phyloP scores from a whole-genome alignment of 305 asterid genomes.

The Solanum hybrid region DNA sequence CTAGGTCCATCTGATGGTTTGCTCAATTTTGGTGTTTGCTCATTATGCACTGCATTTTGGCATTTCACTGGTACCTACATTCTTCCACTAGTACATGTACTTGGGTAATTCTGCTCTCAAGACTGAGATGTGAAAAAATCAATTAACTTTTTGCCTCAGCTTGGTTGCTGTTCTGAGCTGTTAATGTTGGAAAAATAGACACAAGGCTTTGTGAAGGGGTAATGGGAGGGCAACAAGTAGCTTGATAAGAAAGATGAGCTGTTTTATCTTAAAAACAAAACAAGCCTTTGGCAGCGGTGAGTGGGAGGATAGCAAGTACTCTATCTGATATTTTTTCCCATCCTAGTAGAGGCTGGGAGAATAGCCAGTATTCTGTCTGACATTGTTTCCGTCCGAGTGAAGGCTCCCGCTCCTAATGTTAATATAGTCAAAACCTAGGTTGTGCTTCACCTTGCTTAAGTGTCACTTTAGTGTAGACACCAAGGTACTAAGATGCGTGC shows the following conservation, averaged over 20 bases:
- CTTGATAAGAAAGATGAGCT: background rate
- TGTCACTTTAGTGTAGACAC: background rate
- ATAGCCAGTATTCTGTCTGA: background rate
- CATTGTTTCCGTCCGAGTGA: background rate
- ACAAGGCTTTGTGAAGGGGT: background rate
- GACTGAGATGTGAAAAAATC: background rate
- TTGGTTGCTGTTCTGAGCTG: background rate
- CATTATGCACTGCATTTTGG: background rate
- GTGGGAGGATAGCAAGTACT: background rate
- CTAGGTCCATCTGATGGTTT: background rate
- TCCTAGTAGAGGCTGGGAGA: background rate
- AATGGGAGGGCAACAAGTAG: background rate
- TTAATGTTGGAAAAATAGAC: background rate
- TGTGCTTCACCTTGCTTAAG: background rate
- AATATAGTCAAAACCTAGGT: background rate
- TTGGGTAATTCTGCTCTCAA: background rate
- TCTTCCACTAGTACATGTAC: background rate
- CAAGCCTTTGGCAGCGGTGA: background rate
- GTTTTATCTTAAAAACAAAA: background rate
- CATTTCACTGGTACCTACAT: background rate
- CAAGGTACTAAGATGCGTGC: background rate
- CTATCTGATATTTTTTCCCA: background rate
- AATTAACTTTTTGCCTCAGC: background rate
- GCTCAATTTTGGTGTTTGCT: background rate
- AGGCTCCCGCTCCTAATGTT: too few species aligned